These are phyloP conservation scores for Ascocoryne sarcoides DNA, from an alignment of 2,329 filamentous ascomycete species.

Conservation along the genomic window DNA sequence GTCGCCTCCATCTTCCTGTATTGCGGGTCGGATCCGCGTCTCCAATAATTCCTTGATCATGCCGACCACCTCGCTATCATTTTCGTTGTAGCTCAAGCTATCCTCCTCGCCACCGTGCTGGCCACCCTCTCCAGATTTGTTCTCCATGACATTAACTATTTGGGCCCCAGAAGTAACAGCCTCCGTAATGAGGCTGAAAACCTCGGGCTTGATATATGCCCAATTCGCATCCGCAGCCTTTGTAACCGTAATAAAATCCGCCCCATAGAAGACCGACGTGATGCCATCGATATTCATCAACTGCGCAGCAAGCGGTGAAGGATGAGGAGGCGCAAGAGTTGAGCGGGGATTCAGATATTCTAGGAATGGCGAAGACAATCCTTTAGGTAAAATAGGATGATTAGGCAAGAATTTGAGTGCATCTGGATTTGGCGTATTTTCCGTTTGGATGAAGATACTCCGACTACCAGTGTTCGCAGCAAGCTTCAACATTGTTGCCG, in stretches of 20 bases:
- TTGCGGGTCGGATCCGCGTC: slow-evolving; percentile 87
- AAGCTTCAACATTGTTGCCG: slow-evolving; percentile 31
- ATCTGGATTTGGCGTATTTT: slow-evolving; percentile 88
- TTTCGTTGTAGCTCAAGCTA: slow-evolving; percentile 73
- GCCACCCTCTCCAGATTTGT: slow-evolving; percentile 43
- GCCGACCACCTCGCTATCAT: slow-evolving; percentile 86
- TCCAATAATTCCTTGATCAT: slow-evolving; percentile 99
- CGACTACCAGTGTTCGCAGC: slow-evolving; percentile 39
- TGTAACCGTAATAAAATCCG: slow-evolving; percentile 94
- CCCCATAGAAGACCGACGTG: slow-evolving; percentile 88
- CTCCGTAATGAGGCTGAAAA: slow-evolving; percentile 93
- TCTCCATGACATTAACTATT: slow-evolving; percentile 65
- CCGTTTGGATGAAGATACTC: slow-evolving; percentile 96
- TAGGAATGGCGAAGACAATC: slow-evolving; percentile 66
- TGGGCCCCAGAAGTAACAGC: slow-evolving; percentile 74
- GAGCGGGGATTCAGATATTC: slow-evolving; percentile 87
- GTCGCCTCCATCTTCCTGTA: slow-evolving; percentile 95
- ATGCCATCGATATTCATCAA: slow-evolving; percentile 92
- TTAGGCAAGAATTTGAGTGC: slow-evolving; percentile 95
- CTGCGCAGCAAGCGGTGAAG: slow-evolving; percentile 82
- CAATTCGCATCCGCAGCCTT: slow-evolving; percentile 84
- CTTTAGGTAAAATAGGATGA: slow-evolving; percentile 70
- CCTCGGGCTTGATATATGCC: slow-evolving; percentile 90
- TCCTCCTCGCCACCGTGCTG: slow-evolving; percentile 49
- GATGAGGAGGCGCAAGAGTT: slow-evolving; percentile 79